These are phyloP conservation scores for Boletus calvinii DNA, from an alignment of 1,284 basidiomycete species.

Conservation along the genomic window DNA sequence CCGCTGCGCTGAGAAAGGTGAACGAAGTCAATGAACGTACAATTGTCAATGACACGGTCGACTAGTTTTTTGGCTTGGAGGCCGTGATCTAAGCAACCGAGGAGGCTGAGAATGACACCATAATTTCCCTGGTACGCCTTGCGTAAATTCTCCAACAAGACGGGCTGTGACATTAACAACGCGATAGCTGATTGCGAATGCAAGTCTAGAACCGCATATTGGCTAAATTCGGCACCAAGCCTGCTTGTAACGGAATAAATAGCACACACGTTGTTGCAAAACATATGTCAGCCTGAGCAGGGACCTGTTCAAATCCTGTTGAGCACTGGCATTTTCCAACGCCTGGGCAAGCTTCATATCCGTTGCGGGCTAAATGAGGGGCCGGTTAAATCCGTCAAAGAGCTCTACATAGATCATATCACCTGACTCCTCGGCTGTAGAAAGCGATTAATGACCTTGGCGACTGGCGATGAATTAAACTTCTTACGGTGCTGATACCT, in stretches of 20 bases:
- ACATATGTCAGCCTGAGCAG: constrained; percentile 83
- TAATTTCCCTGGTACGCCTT: constrained; percentile 90
- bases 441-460: constrained; percentile 9
- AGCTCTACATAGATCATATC: not conserved
- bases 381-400: not conserved
- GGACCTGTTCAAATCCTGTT: constrained; percentile 82
- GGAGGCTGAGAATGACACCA: constrained; percentile 82
- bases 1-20: not conserved
- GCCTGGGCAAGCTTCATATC: constrained; percentile 58
- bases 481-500: constrained; percentile 46
- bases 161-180: constrained; percentile 77
- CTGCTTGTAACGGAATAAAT: not conserved
- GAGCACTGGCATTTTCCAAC: constrained; percentile 76
- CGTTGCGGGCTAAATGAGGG: constrained; percentile 39
- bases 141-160: constrained; percentile 80
- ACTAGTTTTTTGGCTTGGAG: constrained; percentile 80
- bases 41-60: constrained; percentile 85
- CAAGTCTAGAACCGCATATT: constrained; percentile 43
- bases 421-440: constrained; percentile 35
- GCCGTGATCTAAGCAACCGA: constrained; percentile 87
- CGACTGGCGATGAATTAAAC: not conserved
- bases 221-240: constrained; percentile 3
- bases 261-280: constrained; percentile 68
- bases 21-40: constrained; percentile 46
- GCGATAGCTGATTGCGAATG: constrained; percentile 78